Conservation (phyloP, 805 yeast genomes). For the Sungouiozyma intestinalis region DNA sequence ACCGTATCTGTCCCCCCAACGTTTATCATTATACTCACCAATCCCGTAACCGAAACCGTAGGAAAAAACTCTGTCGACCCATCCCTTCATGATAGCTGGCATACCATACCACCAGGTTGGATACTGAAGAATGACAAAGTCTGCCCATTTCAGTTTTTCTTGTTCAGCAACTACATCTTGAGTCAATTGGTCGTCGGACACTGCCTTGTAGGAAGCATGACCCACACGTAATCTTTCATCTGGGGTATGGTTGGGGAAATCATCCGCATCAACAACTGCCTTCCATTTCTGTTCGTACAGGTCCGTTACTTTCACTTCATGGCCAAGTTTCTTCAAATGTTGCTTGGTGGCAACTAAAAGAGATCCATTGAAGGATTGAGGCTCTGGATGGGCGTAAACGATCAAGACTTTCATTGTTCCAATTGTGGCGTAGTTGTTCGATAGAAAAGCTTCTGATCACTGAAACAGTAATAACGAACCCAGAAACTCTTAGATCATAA, state of each 20-base stretch:
- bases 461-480: too few species aligned
- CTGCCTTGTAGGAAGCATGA: constrained; percentile 10
- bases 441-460: too few species aligned
- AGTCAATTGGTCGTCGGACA: constrained; percentile 7
- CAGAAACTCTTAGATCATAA: too few species aligned
- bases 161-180: constrained; percentile 18
- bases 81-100: constrained; percentile 24
- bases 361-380: constrained; percentile 13
- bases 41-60: constrained; percentile 16
- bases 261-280: constrained; percentile 10
- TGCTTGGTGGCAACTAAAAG: constrained; percentile 8
- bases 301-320: constrained; percentile 18
- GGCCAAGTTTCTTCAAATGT: constrained; percentile 12
- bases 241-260: constrained; percentile 8
- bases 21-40: constrained; percentile 8
- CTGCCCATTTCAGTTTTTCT: constrained; percentile 20
- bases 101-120: constrained; percentile 22
- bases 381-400: constrained; percentile 22
- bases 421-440: too few species aligned
- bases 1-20: constrained; percentile 13
- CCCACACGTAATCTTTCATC: constrained; percentile 6
- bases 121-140: constrained; percentile 14
- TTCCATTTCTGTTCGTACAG: constrained; percentile 19
- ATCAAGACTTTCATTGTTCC: constrained; percentile 9
- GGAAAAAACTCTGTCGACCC: constrained; percentile 20